Percentiles rank a stretch among this genome's conserved stretches.
Evolutionary conservation across 202 grass and related monocot genomes (phyloP).

Genomic region (Schoenoplectus tabernaemontani): DNA sequence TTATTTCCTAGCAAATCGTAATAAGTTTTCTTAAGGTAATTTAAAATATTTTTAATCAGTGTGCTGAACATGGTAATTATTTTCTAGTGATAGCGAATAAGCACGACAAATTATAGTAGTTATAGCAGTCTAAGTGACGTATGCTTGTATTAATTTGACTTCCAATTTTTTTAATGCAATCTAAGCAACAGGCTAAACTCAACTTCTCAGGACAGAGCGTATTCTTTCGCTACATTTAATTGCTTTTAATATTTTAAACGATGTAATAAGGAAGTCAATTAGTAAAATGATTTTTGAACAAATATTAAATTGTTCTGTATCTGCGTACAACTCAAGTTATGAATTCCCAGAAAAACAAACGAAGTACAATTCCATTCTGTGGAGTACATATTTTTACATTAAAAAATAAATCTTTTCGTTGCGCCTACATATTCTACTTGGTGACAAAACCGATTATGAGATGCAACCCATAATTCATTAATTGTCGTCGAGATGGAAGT

Average conservation of each 20-base stretch:
- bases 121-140: not conserved
- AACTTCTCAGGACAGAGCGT: not conserved
- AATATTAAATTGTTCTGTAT: not conserved
- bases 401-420: too few species aligned
- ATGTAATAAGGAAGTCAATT: slow-evolving; percentile 11
- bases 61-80: not conserved
- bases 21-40: not conserved
- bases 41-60: not conserved
- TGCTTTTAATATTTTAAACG: not conserved
- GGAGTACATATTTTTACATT: too few species aligned
- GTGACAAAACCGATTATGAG: too few species aligned
- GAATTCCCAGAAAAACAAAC: too few species aligned
- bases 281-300: not conserved
- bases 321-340: too few species aligned
- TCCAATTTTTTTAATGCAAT: not conserved
- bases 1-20: too few species aligned
- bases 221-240: not conserved
- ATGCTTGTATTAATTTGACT: not conserved
- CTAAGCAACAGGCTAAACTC: not conserved
- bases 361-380: too few species aligned
- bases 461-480: too few species aligned
- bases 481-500: too few species aligned
- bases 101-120: not conserved
- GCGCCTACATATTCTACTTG: too few species aligned
- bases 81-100: not conserved